A percentile compares a stretch with the other conserved stretches of the same genome.
Conservation (phyloP, 768 basidiomycete species). For the Royoungia palumana region DNA sequence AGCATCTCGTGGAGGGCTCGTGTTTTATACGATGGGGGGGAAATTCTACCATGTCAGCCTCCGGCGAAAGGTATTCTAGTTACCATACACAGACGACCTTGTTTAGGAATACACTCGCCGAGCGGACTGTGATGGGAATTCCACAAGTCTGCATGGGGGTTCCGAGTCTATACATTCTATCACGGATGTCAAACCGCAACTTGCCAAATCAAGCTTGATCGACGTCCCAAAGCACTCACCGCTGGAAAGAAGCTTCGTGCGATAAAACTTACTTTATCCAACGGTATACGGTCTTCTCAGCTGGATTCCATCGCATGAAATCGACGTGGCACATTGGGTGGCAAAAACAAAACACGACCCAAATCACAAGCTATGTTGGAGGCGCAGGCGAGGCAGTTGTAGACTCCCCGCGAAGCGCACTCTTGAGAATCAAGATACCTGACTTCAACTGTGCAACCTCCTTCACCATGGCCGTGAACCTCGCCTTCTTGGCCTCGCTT, state of each 20-base stretch:
- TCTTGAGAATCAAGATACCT: slow-evolving; percentile 58
- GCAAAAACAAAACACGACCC: slow-evolving; percentile 13
- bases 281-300: neutral
- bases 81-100: slow-evolving; percentile 9
- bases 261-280: neutral
- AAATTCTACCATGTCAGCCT: slow-evolving; percentile 28
- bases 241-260: neutral
- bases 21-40: slow-evolving; percentile 26
- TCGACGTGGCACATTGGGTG: slow-evolving; percentile 16
- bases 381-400: slow-evolving; percentile 21
- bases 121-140: too few relatives aligned
- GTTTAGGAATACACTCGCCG: too few relatives aligned
- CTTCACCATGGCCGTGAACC: slow-evolving; percentile 77
- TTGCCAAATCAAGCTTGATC: slow-evolving; percentile 21
- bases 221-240: slow-evolving; percentile 17
- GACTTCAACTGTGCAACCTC: slow-evolving; percentile 72
- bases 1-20: neutral
- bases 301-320: slow-evolving; percentile 14
- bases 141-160: too few relatives aligned
- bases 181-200: neutral
- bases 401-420: slow-evolving; percentile 34
- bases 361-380: slow-evolving; percentile 23
- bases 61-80: slow-evolving; percentile 17
- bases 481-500: slow-evolving; percentile 63
- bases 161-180: too few relatives aligned